phyloP scores from a whole-genome alignment of 1,139 yeast genomes.

The Suhomyces bribrorum region DNA sequence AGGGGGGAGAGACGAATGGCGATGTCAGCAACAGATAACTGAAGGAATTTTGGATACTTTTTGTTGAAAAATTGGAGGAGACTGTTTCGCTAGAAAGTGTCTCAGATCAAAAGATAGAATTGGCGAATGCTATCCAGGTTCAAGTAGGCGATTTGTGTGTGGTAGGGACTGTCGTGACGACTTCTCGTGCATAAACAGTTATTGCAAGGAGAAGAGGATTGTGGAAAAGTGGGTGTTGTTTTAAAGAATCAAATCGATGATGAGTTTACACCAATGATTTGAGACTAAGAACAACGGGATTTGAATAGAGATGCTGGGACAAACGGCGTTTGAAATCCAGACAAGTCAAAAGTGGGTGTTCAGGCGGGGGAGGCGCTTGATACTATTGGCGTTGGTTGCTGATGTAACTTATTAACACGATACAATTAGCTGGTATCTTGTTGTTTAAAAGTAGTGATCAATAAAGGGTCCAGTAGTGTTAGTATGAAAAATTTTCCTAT shows the following conservation, averaged over 20 bases:
- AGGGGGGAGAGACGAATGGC: not conserved
- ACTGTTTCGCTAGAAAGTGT: constrained; percentile 12
- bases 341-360: too few relatives aligned
- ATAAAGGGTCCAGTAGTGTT: not conserved
- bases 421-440: not conserved
- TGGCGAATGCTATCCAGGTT: constrained; percentile 44
- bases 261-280: not conserved
- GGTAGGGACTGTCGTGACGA: constrained; percentile 40
- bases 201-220: constrained; percentile 1
- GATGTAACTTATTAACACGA: not conserved
- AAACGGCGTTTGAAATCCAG: too few relatives aligned
- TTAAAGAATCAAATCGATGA: constrained; percentile 4
- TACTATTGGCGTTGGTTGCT: too few relatives aligned
- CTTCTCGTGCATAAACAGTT: constrained; percentile 47
- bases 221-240: not conserved
- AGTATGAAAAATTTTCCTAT: not conserved
- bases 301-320: too few relatives aligned
- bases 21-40: constrained; percentile 19
- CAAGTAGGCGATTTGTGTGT: constrained; percentile 32
- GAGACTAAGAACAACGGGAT: not conserved
- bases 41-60: constrained; percentile 13
- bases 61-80: constrained; percentile 3
- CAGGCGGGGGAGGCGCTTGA: too few relatives aligned
- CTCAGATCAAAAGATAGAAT: constrained; percentile 4
- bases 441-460: not conserved